Evolutionary conservation across 2,329 filamentous ascomycete species (phyloP).

Genomic region (Cercospora citrullina): DNA sequence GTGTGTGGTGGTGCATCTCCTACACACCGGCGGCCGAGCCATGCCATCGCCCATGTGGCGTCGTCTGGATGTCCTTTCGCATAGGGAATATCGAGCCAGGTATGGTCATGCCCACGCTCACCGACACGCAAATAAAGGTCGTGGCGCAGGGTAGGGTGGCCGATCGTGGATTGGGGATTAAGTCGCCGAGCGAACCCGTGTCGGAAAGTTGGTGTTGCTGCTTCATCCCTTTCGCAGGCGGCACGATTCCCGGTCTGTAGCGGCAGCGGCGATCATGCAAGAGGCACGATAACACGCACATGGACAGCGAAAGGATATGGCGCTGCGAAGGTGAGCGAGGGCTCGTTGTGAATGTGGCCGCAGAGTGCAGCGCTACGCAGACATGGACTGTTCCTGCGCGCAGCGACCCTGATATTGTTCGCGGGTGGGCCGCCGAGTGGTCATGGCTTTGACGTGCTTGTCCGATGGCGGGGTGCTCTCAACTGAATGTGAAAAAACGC

Average conservation of each 20-base stretch:
- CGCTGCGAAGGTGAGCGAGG: not conserved
- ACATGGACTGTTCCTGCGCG: not conserved
- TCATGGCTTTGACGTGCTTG: not conserved
- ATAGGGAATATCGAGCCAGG: not conserved
- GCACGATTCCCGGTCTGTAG: not conserved
- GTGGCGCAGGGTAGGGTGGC: not conserved
- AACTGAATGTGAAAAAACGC: not conserved
- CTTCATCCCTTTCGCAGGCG: not conserved
- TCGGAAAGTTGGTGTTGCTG: constrained; percentile 1
- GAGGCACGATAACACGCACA: not conserved
- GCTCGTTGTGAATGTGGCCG: not conserved
- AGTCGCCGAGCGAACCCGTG: constrained; percentile 8
- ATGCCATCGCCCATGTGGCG: not conserved
- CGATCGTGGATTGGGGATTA: constrained; percentile 1
- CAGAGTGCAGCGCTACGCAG: not conserved
- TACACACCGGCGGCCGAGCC: not conserved
- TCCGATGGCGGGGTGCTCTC: constrained; percentile 11
- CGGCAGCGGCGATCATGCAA: not conserved
- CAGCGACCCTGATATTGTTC: constrained; percentile 6
- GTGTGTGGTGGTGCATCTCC: not conserved
- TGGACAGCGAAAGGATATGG: not conserved
- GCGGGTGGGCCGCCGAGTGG: not conserved
- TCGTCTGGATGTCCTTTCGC: not conserved
- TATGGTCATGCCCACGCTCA: not conserved
- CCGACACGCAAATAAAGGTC: not conserved